Conservation (phyloP, 352 stramenopile species). For the Thalassiosira livingstoniorum region DNA sequence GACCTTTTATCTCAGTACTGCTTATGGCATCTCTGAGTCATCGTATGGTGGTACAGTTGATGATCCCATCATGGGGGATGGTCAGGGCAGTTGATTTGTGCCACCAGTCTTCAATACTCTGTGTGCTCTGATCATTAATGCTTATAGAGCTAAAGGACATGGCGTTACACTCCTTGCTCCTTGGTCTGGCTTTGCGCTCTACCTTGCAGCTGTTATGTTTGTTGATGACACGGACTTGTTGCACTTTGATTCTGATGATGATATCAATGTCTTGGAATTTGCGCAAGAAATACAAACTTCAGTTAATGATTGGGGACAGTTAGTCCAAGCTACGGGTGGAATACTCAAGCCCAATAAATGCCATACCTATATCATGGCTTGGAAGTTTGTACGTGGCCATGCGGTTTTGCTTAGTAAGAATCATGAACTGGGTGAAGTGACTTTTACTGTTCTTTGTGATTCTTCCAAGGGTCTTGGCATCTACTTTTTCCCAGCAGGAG, state of each 20-base stretch:
- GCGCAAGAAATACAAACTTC: constrained; percentile 6
- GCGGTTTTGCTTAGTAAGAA: too few relatives aligned
- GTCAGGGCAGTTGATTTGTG: constrained; percentile 15
- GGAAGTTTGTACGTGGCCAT: background rate
- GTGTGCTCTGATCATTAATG: constrained; percentile 8
- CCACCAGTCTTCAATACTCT: background rate
- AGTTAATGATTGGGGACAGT: background rate
- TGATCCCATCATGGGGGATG: background rate
- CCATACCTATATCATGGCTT: constrained; percentile 17
- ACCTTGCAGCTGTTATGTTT: constrained; percentile 17
- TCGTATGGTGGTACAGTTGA: constrained; percentile 12
- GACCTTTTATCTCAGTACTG: constrained; percentile 24
- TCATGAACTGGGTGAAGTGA: background rate
- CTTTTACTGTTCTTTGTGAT: background rate
- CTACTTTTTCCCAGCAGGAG: background rate
- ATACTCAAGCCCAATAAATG: constrained; percentile 22
- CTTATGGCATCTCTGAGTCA: constrained; percentile 1
- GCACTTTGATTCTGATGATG: background rate
- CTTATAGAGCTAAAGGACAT: constrained; percentile 13
- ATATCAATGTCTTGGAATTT: background rate
- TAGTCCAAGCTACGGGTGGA: constrained; percentile 6
- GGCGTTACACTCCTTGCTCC: background rate
- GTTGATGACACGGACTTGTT: constrained; percentile 23
- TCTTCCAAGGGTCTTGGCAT: constrained; percentile 4
- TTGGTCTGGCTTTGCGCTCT: background rate